Percentiles rank a stretch among this genome's conserved stretches.
Evolutionary conservation across 1,284 basidiomycete genomes (phyloP).

Genomic region (Xerocomus cyaneibrunnescens): DNA sequence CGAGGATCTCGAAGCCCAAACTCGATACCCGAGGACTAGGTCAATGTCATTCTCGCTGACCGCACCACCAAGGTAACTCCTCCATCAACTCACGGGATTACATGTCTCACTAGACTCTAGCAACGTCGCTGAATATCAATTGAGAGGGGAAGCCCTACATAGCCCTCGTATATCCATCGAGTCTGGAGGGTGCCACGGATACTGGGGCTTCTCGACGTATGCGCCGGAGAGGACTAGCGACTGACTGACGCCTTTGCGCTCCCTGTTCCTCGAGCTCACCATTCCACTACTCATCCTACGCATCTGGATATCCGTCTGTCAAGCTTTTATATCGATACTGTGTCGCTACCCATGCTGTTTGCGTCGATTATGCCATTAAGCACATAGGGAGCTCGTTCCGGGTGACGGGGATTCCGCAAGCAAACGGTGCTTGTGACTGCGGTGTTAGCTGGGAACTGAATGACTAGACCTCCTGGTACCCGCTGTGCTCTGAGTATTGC

Average conservation of each 20-base stretch:
- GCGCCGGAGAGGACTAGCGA: constrained; percentile 80
- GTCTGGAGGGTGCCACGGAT: constrained; percentile 90
- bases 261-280: background rate
- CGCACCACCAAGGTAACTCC: constrained; percentile 66
- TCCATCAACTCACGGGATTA: background rate
- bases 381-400: constrained; percentile 88
- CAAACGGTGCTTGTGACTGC: constrained; percentile 88
- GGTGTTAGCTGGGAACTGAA: constrained; percentile 91
- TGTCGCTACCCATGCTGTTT: constrained; percentile 77
- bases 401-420: constrained; percentile 78
- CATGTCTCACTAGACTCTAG: constrained; percentile 36
- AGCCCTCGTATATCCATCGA: constrained; percentile 80
- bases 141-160: constrained; percentile 58
- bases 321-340: constrained; percentile 77
- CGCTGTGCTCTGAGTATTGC: background rate
- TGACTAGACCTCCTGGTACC: background rate
- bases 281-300: constrained; percentile 51
- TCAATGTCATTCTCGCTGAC: constrained; percentile 59
- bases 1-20: constrained; percentile 52
- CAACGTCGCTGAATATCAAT: constrained; percentile 59
- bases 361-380: constrained; percentile 90
- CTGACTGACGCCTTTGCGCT: background rate
- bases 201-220: constrained; percentile 70
- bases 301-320: constrained; percentile 70
- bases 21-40: constrained; percentile 45